Evolutionary conservation across 176 grass and related monocot genomes (phyloP), one percentile per base, ranked within the genome.

Genomic region (Thalia dealbata): DNA sequence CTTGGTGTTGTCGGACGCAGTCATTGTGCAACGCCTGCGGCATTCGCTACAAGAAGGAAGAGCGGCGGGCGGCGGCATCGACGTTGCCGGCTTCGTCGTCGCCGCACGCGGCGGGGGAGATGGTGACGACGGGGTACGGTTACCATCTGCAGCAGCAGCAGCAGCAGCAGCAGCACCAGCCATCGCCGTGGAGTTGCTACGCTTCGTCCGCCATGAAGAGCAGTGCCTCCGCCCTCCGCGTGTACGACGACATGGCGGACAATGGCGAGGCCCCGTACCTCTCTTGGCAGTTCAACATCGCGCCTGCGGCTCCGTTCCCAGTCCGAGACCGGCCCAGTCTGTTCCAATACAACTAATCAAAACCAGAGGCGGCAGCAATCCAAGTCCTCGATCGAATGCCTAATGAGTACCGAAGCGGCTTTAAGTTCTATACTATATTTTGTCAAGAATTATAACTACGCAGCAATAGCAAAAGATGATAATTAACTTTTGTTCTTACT

Each of bases 31-130:
- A 99, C 45, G 95, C 95, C 22, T 99, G 95, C 30, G 95, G 95
- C 46, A 99, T 99, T 77, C 85, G 95, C 59, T 99, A 93, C 90
- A 99, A 99, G 74, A 99, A 99, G 28, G 95, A 99, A 85, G 95
- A 93, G 75, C 77, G 90, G 68, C 90, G 95, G n/a, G 90, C 95
- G 3, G 95, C 95, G 22, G 87, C 85, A 0, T 86, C 89, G 2
- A 82, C 90, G 22, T 67, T 71, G 61, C 54, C 77, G 48, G 65
- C 81, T 38, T 10, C 78, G 27, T 70, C 81, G 6, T 30, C 79
- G 0, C 48, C 78, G 61, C n/a, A 71, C 25, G 56, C 71, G 23
- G 74, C 71, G 48, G 92, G 83, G 25, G 82, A 91, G 61, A 74
- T 70, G 24, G 83, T 80, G 4, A 38, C 32, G 32, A 38, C 32